Percentiles rank a stretch among this genome's conserved stretches.
These are phyloP conservation scores for Scytalidium sp. DNA, from an alignment of 2,329 filamentous ascomycete species.

Conservation along the genomic window DNA sequence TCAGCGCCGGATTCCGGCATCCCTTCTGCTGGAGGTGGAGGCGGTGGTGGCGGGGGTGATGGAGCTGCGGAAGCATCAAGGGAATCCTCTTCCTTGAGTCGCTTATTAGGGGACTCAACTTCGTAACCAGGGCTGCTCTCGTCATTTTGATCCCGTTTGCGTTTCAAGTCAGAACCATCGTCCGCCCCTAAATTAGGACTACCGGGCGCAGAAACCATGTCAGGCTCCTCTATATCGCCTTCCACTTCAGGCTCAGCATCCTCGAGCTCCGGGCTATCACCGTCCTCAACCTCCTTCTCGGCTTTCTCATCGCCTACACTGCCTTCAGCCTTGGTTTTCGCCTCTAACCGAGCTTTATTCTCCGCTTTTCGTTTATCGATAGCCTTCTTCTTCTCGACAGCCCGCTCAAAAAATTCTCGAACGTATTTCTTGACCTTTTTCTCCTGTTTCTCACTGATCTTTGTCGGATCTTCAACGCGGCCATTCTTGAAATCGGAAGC, in stretches of 20 bases:
- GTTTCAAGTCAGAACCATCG: slow-evolving; percentile 45
- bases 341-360: slow-evolving; percentile 28
- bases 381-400: slow-evolving; percentile 69
- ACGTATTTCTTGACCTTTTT: slow-evolving; percentile 82
- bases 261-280: slow-evolving; percentile 27
- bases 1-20: slow-evolving; percentile 2
- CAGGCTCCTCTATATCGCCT: slow-evolving; percentile 30
- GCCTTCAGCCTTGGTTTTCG: slow-evolving; percentile 15
- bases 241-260: slow-evolving; percentile 37
- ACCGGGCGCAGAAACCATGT: slow-evolving; percentile 38
- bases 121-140: slow-evolving; percentile 13
- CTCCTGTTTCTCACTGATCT: slow-evolving; percentile 73
- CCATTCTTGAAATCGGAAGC: slow-evolving; percentile 88
- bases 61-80: slow-evolving; percentile 7
- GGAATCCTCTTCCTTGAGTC: slow-evolving; percentile 23
- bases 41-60: slow-evolving; percentile 25
- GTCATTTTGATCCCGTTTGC: slow-evolving; percentile 58
- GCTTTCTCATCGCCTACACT: slow-evolving; percentile 23
- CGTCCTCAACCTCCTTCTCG: slow-evolving; percentile 28
- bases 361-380: slow-evolving; percentile 66
- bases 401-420: slow-evolving; percentile 83
- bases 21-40: slow-evolving; percentile 20
- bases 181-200: slow-evolving; percentile 36
- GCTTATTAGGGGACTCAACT: slow-evolving; percentile 20
- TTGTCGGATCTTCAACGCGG: slow-evolving; percentile 78